Evolutionary conservation across 345 rosid species (phyloP).

Genomic region (Eucalyptus shirleyi): DNA sequence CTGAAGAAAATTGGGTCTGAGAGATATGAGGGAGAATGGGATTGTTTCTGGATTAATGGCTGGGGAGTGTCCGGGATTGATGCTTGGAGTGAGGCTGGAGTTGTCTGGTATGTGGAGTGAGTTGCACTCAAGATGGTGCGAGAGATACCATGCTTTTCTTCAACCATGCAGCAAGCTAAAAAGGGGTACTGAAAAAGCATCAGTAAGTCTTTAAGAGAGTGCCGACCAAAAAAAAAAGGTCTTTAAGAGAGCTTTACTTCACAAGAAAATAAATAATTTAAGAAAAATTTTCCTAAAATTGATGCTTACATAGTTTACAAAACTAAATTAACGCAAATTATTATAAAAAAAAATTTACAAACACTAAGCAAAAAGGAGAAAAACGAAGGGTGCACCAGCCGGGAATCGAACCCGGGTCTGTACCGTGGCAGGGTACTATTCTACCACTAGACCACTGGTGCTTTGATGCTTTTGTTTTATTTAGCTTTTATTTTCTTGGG

Average conservation of each 20-base stretch:
- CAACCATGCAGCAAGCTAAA: neutral
- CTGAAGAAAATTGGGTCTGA: neutral
- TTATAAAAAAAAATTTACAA: too few species aligned
- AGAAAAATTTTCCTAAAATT: too few species aligned
- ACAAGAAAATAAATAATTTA: neutral
- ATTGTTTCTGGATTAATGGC: neutral
- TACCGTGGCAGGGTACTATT: conserved; percentile 75
- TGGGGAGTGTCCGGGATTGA: conserved; percentile 1
- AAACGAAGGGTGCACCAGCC: conserved; percentile 13
- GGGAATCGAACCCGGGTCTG: conserved; percentile 70
- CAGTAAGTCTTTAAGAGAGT: neutral
- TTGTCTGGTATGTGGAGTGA: neutral
- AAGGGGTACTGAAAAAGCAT: neutral
- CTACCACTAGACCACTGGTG: conserved; percentile 90
- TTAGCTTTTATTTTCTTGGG: accelerated
- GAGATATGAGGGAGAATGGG: neutral
- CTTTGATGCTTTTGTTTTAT: neutral
- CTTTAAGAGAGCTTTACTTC: neutral
- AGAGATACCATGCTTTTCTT: neutral
- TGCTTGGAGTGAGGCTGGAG: conserved; percentile 16
- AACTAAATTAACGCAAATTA: neutral
- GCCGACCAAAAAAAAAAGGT: neutral
- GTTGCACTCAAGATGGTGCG: neutral
- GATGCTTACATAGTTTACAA: neutral
- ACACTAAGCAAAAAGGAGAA: neutral